Percentiles rank a stretch among this genome's conserved stretches.
Conservation (phyloP, 305 asterid genomes). For the Nicotiana rustica region DNA sequence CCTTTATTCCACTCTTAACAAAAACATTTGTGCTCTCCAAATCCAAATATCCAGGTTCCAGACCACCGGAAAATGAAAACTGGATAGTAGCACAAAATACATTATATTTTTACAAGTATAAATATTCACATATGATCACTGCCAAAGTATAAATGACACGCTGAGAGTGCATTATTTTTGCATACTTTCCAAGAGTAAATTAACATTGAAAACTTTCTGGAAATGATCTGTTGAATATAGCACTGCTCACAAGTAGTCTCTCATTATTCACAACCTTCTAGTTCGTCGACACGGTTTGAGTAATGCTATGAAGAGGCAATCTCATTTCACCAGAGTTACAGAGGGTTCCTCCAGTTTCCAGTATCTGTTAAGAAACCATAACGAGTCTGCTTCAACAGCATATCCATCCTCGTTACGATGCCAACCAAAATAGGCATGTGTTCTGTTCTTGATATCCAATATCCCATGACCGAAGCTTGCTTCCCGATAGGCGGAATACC, state of each 20-base stretch:
- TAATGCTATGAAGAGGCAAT: not conserved
- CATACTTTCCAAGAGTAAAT: not conserved
- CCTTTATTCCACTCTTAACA: no score
- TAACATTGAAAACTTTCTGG: not conserved
- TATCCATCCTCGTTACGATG: constrained; percentile 65
- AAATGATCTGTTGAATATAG: not conserved
- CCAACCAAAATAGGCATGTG: constrained; percentile 69
- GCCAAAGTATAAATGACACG: not conserved
- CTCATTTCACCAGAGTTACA: not conserved
- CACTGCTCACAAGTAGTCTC: not conserved
- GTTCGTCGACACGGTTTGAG: not conserved
- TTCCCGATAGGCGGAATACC: constrained; percentile 75
- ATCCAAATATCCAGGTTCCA: no score
- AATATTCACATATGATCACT: not conserved
- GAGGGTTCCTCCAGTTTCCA: constrained; percentile 45
- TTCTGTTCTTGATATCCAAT: constrained; percentile 65
- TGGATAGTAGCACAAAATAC: not conserved
- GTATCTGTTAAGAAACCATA: constrained; percentile 59
- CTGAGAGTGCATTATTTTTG: not conserved
- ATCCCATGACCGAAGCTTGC: constrained; percentile 77
- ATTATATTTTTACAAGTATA: not conserved
- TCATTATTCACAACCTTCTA: no score
- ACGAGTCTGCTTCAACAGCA: constrained; percentile 63
- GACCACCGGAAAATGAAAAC: no score
- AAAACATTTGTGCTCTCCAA: no score